These are phyloP conservation scores for Rhodocollybia butyracea DNA, from an alignment of 768 basidiomycete species.

Conservation along the genomic window DNA sequence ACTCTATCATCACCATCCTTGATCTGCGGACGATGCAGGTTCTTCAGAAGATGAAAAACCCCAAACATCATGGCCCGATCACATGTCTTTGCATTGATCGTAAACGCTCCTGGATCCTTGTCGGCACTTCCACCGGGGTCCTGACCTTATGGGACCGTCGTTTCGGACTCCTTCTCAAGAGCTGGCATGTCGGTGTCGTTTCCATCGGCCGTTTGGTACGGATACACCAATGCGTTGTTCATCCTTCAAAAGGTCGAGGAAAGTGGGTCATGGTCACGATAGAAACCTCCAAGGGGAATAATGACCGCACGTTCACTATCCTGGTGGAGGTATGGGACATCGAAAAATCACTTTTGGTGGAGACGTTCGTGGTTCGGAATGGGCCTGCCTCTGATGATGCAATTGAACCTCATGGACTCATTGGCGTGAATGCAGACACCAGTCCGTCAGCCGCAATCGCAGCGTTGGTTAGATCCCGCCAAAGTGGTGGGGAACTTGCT, in stretches of 20 bases:
- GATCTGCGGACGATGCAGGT: constrained; percentile 85
- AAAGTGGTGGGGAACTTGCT: constrained; percentile 29
- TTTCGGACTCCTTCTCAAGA: constrained; percentile 85
- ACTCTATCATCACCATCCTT: constrained; percentile 68
- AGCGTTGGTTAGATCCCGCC: constrained; percentile 70
- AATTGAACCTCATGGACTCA: constrained; percentile 50
- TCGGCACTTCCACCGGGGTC: constrained; percentile 82
- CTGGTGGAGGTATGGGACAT: constrained; percentile 93
- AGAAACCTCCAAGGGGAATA: constrained; percentile 44
- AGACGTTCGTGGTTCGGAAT: constrained; percentile 67
- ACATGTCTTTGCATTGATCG: constrained; percentile 82
- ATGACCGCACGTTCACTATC: constrained; percentile 41
- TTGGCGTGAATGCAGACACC: constrained; percentile 53
- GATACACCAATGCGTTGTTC: constrained; percentile 73
- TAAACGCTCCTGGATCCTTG: constrained; percentile 83
- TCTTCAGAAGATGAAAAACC: constrained; percentile 76
- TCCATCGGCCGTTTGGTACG: constrained; percentile 49
- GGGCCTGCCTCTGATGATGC: constrained; percentile 43
- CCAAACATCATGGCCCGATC: constrained; percentile 83
- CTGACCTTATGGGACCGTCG: constrained; percentile 93
- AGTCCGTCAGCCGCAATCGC: constrained; percentile 76
- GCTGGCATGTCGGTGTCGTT: constrained; percentile 73
- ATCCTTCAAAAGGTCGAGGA: constrained; percentile 84
- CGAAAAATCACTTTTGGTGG: constrained; percentile 74
- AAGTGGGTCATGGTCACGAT: constrained; percentile 88